Evolutionary conservation across 2,329 filamentous ascomycete genomes (phyloP), one percentile per base, ranked within the genome.

Genomic region (Colletotrichum sp.): DNA sequence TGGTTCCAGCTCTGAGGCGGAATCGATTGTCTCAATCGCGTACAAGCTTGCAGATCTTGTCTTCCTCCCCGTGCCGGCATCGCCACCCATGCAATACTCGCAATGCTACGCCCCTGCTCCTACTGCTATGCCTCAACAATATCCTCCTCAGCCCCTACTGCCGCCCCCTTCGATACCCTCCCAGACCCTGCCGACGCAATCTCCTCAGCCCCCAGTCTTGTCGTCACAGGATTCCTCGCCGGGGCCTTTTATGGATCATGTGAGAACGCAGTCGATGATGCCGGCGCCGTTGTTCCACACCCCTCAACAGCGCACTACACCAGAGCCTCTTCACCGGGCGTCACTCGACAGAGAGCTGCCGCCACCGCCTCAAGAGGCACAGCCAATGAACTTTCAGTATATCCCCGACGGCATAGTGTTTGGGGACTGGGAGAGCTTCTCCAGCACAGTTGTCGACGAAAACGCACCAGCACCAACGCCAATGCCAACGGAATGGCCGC

Each of bases 1-100:
- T 7, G 87, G 89, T 47, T 86, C 88, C 38, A 88, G 87, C 63
- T 86, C 89, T 64, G 89, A 91, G 75, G 89, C 90, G 1, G 86
- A 89, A 74, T 87, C 86, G 76, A 86, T 93, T 58, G 89, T 91
- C 15, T 85, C 86, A 67, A 84, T 90, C 66, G 91, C 91, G 6
- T 92, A 91, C 78, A 88, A 90, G 34, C 82, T 90, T 70, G 90
- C 88, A 24, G 86, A 88, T 33, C 85, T 86, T 36, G 84, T 86
- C 63, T 82, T 85, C 33, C 65, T 76, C 3, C 71, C 68, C 21
- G 73, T 76, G 24, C 70, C 65, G 8, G 75, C 75, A 21, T 76
- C 75, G 33, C 75, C 75, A 4, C 75, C 75, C 7, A 76, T 76
- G 75, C 73, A 76, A 54, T 76, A 75, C 34, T 69, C 70, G 12